phyloP scores from a whole-genome alignment of 2,329 filamentous ascomycete species.

The Aspergillus thermomutatus region DNA sequence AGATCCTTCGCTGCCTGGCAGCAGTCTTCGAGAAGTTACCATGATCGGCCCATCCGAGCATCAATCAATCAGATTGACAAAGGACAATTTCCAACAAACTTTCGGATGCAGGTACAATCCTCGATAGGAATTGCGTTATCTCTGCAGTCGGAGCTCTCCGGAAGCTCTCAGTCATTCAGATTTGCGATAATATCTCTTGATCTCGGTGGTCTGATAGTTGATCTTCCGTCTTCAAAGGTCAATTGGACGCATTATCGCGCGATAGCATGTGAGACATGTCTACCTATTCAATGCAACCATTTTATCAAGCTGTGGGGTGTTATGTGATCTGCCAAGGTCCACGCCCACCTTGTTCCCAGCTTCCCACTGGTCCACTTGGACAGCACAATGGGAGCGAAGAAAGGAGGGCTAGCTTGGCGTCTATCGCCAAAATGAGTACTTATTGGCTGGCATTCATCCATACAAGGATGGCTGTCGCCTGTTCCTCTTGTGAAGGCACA shows the following conservation, averaged over 20 bases:
- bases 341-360: background rate
- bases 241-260: conserved; percentile 4
- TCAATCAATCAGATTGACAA: background rate
- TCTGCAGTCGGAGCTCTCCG: conserved; percentile 1
- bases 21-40: background rate
- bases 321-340: background rate
- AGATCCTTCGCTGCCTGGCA: background rate
- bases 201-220: background rate
- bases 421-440: background rate
- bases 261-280: conserved; percentile 16
- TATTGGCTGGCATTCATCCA: conserved; percentile 5
- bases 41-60: background rate
- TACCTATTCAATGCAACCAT: conserved; percentile 14
- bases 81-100: background rate
- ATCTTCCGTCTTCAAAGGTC: background rate
- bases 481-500: conserved; percentile 2
- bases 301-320: conserved; percentile 12
- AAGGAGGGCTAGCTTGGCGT: background rate
- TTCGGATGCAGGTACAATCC: conserved; percentile 3
- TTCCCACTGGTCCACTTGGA: background rate
- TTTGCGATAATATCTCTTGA: conserved; percentile 1
- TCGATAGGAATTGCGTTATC: conserved; percentile 4
- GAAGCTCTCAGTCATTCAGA: background rate
- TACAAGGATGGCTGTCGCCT: background rate
- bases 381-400: background rate